A percentile compares a stretch with the other conserved stretches of the same genome.
Evolutionary conservation across 75 land plant species (phyloP).

Genomic region (Selaginella moellendorffii): DNA sequence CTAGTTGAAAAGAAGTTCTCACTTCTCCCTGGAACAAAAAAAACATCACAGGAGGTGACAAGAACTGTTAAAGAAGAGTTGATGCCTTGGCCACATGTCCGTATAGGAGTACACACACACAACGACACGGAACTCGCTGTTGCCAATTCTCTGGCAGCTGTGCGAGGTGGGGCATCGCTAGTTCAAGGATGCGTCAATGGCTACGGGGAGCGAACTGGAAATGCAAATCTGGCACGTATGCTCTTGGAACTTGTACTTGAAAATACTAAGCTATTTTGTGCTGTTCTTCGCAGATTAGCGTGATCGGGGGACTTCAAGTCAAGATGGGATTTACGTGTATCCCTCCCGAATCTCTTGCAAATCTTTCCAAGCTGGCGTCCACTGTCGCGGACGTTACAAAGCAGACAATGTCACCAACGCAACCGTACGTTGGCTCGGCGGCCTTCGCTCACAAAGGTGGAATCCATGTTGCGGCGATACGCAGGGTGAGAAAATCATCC

Average conservation of each 20-base stretch:
- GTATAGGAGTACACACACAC: slow-evolving; percentile 15
- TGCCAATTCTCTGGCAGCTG: slow-evolving; percentile 17
- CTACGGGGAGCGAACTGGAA: slow-evolving; percentile 19
- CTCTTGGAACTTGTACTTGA: no score
- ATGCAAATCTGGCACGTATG: slow-evolving; percentile 18
- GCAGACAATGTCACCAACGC: slow-evolving; percentile 7
- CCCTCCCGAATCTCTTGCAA: slow-evolving; percentile 6
- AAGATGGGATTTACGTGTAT: slow-evolving; percentile 11
- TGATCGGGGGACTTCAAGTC: slow-evolving; percentile 13
- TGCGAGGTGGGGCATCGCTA: slow-evolving; percentile 13
- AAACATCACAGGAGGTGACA: slow-evolving; percentile 12
- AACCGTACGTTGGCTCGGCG: slow-evolving; percentile 13
- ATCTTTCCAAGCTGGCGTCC: neutral
- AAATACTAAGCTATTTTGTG: no score
- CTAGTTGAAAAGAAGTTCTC: neutral
- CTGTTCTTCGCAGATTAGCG: slow-evolving; percentile 11
- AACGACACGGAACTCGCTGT: slow-evolving; percentile 17
- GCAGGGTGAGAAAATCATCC: slow-evolving; percentile 10
- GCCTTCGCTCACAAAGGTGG: slow-evolving; percentile 20
- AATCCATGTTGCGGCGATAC: slow-evolving; percentile 18
- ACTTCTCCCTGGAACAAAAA: neutral
- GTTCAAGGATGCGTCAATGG: slow-evolving; percentile 19
- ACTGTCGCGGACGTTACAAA: slow-evolving; percentile 13
- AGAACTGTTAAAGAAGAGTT: neutral
- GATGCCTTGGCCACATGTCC: slow-evolving; percentile 11